These are phyloP conservation scores for Mastigamoeba balamuthi DNA, from an alignment of 78 protist genomes.

Conservation along the genomic window DNA sequence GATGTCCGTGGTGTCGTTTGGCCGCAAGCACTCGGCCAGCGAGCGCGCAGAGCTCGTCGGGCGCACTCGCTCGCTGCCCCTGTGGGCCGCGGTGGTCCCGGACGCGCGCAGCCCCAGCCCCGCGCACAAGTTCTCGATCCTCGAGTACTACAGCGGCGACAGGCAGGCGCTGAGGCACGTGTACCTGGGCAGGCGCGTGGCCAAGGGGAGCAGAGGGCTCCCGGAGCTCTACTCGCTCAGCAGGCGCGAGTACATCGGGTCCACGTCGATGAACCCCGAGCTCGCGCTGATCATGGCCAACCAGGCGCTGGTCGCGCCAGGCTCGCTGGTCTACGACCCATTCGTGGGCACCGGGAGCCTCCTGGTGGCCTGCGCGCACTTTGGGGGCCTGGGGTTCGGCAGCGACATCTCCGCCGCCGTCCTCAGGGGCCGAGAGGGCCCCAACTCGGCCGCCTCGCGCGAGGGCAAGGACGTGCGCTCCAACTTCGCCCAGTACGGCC, in stretches of 20 bases:
- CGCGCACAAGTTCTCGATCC: neutral
- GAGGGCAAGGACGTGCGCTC: conserved; percentile 30
- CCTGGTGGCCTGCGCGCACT: conserved; percentile 39
- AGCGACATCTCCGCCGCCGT: conserved; percentile 60
- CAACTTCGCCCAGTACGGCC: conserved; percentile 35
- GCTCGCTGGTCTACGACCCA: conserved; percentile 49
- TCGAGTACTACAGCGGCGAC: too few species aligned
- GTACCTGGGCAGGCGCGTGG: too few species aligned
- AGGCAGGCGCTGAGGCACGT: too few species aligned
- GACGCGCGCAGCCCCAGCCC: neutral
- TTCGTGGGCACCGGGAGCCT: conserved; percentile 63
- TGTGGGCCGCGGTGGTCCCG: neutral
- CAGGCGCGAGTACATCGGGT: conserved; percentile 49
- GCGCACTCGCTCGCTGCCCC: neutral
- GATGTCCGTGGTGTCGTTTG: too few species aligned
- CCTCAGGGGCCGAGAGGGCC: conserved; percentile 59
- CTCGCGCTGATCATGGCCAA: conserved; percentile 55
- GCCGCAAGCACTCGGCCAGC: too few species aligned
- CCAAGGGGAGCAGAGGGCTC: too few species aligned
- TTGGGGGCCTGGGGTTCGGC: conserved; percentile 67
- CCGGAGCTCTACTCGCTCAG: conserved; percentile 16
- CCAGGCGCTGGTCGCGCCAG: conserved; percentile 27
- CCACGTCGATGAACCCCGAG: conserved; percentile 70
- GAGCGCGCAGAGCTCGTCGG: too few species aligned
- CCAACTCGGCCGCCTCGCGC: too few species aligned